phyloP scores from a whole-genome alignment of 805 yeast genomes.

The Saturnispora serradocipensis region DNA sequence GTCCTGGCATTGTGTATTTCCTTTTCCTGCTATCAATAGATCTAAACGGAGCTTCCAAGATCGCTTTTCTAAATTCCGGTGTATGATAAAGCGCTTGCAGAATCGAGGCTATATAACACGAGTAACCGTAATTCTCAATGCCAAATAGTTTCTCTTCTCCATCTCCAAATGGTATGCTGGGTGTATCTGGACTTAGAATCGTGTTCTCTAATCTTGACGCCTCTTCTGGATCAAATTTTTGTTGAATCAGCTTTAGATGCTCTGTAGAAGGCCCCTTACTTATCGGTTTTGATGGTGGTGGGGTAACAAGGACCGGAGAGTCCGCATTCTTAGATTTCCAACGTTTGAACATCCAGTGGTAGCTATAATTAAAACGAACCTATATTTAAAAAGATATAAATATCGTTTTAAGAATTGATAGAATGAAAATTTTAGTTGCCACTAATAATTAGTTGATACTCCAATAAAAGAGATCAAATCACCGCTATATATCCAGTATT shows the following conservation, averaged over 20 bases:
- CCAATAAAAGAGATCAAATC: not conserved
- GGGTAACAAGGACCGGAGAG: not conserved
- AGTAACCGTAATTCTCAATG: conserved; percentile 79
- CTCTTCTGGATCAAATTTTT: conserved; percentile 13
- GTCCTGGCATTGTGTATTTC: conserved; percentile 33
- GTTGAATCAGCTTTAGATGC: not conserved
- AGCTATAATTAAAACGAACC: not conserved
- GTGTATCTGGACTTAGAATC: conserved; percentile 15
- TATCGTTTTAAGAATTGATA: not conserved
- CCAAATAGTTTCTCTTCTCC: conserved; percentile 68
- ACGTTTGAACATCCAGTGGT: not conserved
- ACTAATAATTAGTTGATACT: not conserved
- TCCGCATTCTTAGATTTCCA: not conserved
- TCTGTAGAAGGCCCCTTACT: not conserved
- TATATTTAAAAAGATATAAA: not conserved
- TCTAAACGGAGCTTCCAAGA: conserved; percentile 40
- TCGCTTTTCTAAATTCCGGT: conserved; percentile 50
- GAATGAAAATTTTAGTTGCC: not conserved
- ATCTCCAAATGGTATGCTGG: conserved; percentile 46
- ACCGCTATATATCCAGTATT: not conserved
- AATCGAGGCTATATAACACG: conserved; percentile 92
- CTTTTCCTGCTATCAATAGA: conserved; percentile 28
- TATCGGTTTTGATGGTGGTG: not conserved
- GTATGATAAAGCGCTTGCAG: conserved; percentile 80
- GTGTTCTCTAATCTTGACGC: conserved; percentile 18